Conservation (phyloP, 1,139 yeast species). For the Suhomyces guaymorum region DNA sequence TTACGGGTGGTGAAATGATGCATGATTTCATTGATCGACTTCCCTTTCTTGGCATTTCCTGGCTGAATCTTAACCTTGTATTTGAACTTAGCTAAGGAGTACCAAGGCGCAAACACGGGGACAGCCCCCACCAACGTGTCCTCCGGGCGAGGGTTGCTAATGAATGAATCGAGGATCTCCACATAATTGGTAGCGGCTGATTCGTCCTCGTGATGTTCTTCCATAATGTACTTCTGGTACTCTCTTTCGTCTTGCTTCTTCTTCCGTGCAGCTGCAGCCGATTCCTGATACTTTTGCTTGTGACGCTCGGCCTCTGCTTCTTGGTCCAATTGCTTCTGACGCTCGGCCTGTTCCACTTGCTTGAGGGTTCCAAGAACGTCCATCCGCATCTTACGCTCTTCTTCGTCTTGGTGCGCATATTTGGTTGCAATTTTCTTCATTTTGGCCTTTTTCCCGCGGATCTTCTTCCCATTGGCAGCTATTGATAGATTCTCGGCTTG, state of each 20-base stretch:
- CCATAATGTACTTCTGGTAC: constrained; percentile 46
- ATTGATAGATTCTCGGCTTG: too few relatives aligned
- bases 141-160: constrained; percentile 43
- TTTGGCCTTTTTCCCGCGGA: constrained; percentile 84
- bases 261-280: constrained; percentile 17
- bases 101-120: constrained; percentile 95
- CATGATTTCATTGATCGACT: constrained; percentile 70
- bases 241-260: constrained; percentile 45
- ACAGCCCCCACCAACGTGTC: constrained; percentile 60
- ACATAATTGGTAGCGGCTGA: constrained; percentile 34
- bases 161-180: constrained; percentile 41
- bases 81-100: constrained; percentile 68
- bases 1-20: constrained; percentile 59
- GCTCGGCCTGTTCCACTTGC: constrained; percentile 50
- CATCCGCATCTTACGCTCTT: constrained; percentile 73
- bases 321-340: constrained; percentile 26
- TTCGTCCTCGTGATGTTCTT: constrained; percentile 37
- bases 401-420: constrained; percentile 91
- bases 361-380: constrained; percentile 81
- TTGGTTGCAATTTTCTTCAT: constrained; percentile 79
- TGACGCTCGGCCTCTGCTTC: constrained; percentile 30
- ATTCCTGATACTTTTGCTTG: constrained; percentile 24
- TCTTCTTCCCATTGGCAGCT: constrained; percentile 23
- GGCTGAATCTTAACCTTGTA: constrained; percentile 86
- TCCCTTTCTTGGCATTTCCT: constrained; percentile 87